These are phyloP conservation scores for Magnusiomyces suaveolens DNA, from an alignment of 1,139 yeast genomes.

Conservation along the genomic window DNA sequence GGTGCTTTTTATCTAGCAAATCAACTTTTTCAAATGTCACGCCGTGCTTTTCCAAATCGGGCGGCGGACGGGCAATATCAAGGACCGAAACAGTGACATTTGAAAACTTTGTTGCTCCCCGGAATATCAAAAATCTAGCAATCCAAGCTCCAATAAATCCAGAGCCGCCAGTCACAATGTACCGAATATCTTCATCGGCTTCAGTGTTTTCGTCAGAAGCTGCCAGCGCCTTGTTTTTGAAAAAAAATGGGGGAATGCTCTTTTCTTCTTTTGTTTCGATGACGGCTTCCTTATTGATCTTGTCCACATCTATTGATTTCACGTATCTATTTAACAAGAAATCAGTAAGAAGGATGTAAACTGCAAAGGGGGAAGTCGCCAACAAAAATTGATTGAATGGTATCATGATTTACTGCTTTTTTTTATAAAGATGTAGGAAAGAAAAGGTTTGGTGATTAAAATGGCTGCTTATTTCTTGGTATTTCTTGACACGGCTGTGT, in stretches of 20 bases:
- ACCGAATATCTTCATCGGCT: constrained; percentile 10
- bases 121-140: constrained; percentile 24
- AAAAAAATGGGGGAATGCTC: constrained; percentile 7
- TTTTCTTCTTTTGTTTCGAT: background rate
- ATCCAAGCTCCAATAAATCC: constrained; percentile 32
- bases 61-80: constrained; percentile 21
- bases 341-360: constrained; percentile 5
- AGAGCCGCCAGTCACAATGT: constrained; percentile 28
- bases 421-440: too few species aligned
- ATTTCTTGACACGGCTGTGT: too few species aligned
- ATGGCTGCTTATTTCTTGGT: too few species aligned
- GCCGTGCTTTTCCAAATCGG: constrained; percentile 24
- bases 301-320: constrained; percentile 8
- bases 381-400: constrained; percentile 9
- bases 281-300: constrained; percentile 7
- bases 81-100: constrained; percentile 20
- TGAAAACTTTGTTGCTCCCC: constrained; percentile 15
- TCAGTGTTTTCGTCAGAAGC: background rate
- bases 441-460: too few species aligned
- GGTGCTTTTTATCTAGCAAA: constrained; percentile 15
- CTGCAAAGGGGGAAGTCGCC: constrained; percentile 6
- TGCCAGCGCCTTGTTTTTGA: background rate
- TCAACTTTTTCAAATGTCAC: constrained; percentile 18
- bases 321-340: constrained; percentile 11
- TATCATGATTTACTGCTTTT: constrained; percentile 6